A percentile compares a stretch with the other conserved stretches of the same genome.
Evolutionary conservation across 2,329 filamentous ascomycete species (phyloP).

Genomic region (Aspergillus spinulosporus): DNA sequence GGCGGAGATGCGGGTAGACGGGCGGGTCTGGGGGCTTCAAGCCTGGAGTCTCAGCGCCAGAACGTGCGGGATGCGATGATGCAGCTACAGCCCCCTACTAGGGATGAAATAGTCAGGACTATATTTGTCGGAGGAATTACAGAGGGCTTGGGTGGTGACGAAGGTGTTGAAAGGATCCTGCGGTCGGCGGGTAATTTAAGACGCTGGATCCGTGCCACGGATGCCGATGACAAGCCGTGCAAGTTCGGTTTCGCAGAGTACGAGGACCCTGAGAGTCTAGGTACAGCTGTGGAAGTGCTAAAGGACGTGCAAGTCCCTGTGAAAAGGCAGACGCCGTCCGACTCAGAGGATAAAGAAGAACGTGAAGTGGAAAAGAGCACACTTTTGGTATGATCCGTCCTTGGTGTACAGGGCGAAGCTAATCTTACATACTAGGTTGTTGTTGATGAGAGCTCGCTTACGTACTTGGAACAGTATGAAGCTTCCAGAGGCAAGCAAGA

Average conservation of each 20-base stretch:
- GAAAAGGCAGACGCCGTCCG: conserved; percentile 63
- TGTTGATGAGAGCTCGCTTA: conserved; percentile 78
- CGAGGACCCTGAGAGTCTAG: conserved; percentile 84
- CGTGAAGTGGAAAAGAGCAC: conserved; percentile 65
- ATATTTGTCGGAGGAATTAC: conserved; percentile 88
- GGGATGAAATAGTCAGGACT: conserved; percentile 87
- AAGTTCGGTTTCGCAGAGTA: conserved; percentile 96
- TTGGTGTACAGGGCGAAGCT: background rate
- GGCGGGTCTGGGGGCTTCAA: conserved; percentile 60
- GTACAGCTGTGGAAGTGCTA: conserved; percentile 80
- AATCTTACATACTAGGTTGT: conserved; percentile 51
- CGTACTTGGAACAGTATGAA: conserved; percentile 82
- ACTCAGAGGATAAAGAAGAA: conserved; percentile 47
- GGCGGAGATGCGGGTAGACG: conserved; percentile 51
- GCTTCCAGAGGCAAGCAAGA: conserved; percentile 65
- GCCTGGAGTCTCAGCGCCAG: conserved; percentile 66
- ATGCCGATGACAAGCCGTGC: conserved; percentile 77
- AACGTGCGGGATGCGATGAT: conserved; percentile 68
- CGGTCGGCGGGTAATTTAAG: conserved; percentile 74
- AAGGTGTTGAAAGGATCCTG: conserved; percentile 75
- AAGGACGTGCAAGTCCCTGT: conserved; percentile 78
- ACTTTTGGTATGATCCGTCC: conserved; percentile 56
- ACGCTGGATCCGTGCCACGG: conserved; percentile 78
- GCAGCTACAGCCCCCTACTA: conserved; percentile 75
- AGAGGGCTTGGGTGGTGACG: conserved; percentile 72